phyloP scores from a whole-genome alignment of 179 eudicot species.

The Nepenthes alata region DNA sequence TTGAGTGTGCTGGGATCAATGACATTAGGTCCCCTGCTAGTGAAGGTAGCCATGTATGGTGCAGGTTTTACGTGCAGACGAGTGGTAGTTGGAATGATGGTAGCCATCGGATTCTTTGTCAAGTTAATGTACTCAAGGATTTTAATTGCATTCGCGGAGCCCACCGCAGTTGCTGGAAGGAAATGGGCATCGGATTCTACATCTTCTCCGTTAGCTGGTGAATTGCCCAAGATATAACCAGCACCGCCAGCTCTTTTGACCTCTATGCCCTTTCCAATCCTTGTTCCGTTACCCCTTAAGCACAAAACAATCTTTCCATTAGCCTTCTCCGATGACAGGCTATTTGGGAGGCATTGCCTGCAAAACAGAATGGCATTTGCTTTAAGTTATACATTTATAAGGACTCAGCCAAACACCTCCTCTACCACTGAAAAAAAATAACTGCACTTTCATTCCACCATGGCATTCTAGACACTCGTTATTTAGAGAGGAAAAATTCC shows the following conservation, averaged over 20 bases:
- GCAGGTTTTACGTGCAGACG: conserved; percentile 43
- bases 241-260: conserved; percentile 76
- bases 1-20: conserved; percentile 69
- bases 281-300: conserved; percentile 56
- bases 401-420: too few species aligned
- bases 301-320: conserved; percentile 69
- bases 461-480: too few species aligned
- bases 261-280: conserved; percentile 68
- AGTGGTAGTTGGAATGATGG: conserved; percentile 43
- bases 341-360: conserved; percentile 56
- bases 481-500: too few species aligned
- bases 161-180: conserved; percentile 75
- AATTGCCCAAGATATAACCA: conserved; percentile 58
- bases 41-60: conserved; percentile 77
- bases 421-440: too few species aligned
- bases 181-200: conserved; percentile 54
- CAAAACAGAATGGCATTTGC: background rate
- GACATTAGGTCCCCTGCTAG: conserved; percentile 70
- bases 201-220: conserved; percentile 39
- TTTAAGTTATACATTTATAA: too few species aligned
- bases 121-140: conserved; percentile 55
- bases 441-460: too few species aligned
- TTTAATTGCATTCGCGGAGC: conserved; percentile 20
- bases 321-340: conserved; percentile 49
- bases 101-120: conserved; percentile 37